A percentile compares a stretch with the other conserved stretches of the same genome.
These are phyloP conservation scores for Hamamelis virginiana DNA, from an alignment of 164 flowering plant genomes.

Conservation along the genomic window DNA sequence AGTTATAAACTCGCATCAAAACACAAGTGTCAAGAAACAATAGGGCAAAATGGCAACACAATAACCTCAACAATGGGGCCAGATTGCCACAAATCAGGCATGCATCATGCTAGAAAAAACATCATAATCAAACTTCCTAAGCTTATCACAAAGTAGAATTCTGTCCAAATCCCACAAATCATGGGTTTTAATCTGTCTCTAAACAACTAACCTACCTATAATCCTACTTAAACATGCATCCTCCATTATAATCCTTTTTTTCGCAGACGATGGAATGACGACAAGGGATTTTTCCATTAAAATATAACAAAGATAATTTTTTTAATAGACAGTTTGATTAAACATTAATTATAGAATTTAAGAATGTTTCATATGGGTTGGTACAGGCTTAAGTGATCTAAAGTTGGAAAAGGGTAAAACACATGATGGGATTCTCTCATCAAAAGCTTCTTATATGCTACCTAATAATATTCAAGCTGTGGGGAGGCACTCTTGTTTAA, in stretches of 20 bases:
- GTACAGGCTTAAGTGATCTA: conserved; percentile 1
- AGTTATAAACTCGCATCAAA: not conserved
- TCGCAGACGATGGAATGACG: conserved; percentile 4
- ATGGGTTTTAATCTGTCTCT: conserved; percentile 13
- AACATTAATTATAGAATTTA: not conserved
- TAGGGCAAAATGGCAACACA: not conserved
- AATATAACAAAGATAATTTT: not conserved
- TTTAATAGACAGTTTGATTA: conserved; percentile 1
- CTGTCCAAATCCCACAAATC: conserved; percentile 9
- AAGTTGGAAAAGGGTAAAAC: conserved; percentile 9
- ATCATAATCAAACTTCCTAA: conserved; percentile 3
- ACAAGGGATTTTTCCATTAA: conserved; percentile 8
- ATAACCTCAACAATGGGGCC: not conserved
- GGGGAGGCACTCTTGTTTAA: not conserved
- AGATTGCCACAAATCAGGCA: not conserved
- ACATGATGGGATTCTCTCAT: conserved; percentile 19
- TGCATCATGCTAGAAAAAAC: not conserved
- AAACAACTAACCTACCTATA: conserved; percentile 17
- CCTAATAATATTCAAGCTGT: not conserved
- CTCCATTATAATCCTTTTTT: not conserved
- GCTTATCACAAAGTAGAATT: not conserved
- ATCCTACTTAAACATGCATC: not conserved
- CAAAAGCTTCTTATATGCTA: not conserved
- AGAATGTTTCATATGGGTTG: conserved; percentile 6
- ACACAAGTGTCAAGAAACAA: not conserved